These are phyloP conservation scores for Tylopilus sp. DNA, from an alignment of 1,284 basidiomycete genomes.

Conservation along the genomic window DNA sequence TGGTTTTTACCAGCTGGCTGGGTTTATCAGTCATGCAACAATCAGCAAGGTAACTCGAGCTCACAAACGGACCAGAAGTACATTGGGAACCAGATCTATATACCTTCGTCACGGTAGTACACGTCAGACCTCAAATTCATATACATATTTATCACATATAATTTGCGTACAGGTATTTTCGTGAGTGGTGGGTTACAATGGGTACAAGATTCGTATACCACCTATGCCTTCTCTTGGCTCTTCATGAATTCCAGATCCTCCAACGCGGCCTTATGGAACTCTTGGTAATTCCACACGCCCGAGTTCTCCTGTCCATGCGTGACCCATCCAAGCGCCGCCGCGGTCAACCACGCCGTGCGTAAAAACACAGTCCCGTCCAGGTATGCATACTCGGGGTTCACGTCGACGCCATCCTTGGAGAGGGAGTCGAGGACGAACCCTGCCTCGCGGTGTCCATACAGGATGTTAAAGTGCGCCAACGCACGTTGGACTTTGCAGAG, in stretches of 20 bases:
- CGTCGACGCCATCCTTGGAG: slow-evolving; percentile 32
- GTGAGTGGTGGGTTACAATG: background rate
- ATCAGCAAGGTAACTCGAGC: too few species aligned
- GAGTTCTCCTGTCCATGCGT: slow-evolving; percentile 55
- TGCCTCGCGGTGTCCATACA: slow-evolving; percentile 57
- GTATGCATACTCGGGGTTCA: slow-evolving; percentile 47
- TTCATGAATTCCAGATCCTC: slow-evolving; percentile 38
- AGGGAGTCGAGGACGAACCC: slow-evolving; percentile 47
- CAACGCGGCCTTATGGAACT: slow-evolving; percentile 39
- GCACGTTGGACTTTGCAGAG: slow-evolving; percentile 69
- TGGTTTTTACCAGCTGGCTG: too few species aligned
- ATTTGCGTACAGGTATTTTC: background rate
- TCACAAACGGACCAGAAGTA: too few species aligned
- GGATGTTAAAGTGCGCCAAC: slow-evolving; percentile 61
- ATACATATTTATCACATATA: background rate
- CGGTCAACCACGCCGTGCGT: slow-evolving; percentile 62
- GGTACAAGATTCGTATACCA: background rate
- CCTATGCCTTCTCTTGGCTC: slow-evolving; percentile 25
- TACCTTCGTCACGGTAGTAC: too few species aligned
- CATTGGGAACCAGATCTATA: too few species aligned
- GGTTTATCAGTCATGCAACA: too few species aligned
- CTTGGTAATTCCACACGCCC: slow-evolving; percentile 41
- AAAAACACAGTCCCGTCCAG: slow-evolving; percentile 73
- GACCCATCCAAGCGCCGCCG: slow-evolving; percentile 62
- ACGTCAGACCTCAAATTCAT: too few species aligned